Conservation (phyloP, 2,329 filamentous ascomycete genomes). For the Diaporthe caulivora region DNA sequence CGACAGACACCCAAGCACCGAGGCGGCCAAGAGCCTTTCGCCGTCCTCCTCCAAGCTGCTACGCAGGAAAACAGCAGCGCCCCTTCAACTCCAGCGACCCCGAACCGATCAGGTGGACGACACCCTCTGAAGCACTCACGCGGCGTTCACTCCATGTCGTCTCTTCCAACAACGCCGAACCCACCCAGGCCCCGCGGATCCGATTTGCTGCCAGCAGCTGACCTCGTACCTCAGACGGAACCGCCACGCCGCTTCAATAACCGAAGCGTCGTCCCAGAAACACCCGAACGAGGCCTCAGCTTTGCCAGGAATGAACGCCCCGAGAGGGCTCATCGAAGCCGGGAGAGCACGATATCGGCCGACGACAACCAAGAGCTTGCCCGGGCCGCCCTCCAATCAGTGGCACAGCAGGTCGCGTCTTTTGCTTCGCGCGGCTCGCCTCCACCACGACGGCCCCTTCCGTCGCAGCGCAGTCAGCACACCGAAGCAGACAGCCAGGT, state of each 20-base stretch:
- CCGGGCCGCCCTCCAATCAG: conserved; percentile 65
- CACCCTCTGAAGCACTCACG: conserved; percentile 75
- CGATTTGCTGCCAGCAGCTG: conserved; percentile 71
- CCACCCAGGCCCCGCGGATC: conserved; percentile 59
- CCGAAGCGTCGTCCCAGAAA: conserved; percentile 57
- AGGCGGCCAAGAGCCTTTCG: conserved; percentile 69
- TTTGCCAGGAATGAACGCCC: conserved; percentile 45
- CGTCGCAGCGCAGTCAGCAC: conserved; percentile 41
- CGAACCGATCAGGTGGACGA: conserved; percentile 58
- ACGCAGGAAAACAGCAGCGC: conserved; percentile 82
- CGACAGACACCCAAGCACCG: conserved; percentile 64
- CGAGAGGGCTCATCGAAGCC: conserved; percentile 73
- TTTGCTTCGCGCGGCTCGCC: conserved; percentile 45
- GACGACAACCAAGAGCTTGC: conserved; percentile 70
- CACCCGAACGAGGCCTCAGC: conserved; percentile 53
- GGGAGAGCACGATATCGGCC: conserved; percentile 88
- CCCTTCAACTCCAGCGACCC: conserved; percentile 74
- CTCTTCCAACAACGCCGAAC: conserved; percentile 82
- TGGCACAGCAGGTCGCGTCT: conserved; percentile 53
- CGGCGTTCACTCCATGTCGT: conserved; percentile 86
- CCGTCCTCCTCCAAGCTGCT: conserved; percentile 83
- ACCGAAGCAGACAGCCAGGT: conserved; percentile 69
- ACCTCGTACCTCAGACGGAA: conserved; percentile 73
- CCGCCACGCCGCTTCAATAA: conserved; percentile 60
- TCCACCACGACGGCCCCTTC: conserved; percentile 33